Percentiles rank a stretch among this genome's conserved stretches.
Evolutionary conservation across 345 rosid species (phyloP).

Genomic region (Bruguiera gymnorhiza): DNA sequence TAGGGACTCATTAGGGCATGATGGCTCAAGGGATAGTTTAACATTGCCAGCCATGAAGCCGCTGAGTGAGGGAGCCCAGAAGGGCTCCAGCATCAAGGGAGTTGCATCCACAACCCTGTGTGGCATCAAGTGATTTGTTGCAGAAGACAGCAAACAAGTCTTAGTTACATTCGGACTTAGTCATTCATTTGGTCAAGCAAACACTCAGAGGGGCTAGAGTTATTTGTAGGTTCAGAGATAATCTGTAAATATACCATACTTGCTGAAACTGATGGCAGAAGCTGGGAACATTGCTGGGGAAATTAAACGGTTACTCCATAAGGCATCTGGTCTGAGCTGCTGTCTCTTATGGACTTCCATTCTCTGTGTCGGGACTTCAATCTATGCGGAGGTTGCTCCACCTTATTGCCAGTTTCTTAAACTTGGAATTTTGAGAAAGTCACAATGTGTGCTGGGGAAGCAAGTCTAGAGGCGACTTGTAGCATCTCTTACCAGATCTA

Average conservation of each 20-base stretch:
- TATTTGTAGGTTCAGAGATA: slow-evolving; percentile 8
- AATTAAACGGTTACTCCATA: slow-evolving; percentile 32
- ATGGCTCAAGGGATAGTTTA: slow-evolving; percentile 13
- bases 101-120: slow-evolving; percentile 23
- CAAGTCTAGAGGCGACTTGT: not conserved
- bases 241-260: slow-evolving; percentile 26
- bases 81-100: slow-evolving; percentile 5
- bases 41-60: slow-evolving; percentile 13
- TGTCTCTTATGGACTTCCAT: not conserved
- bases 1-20: slow-evolving; percentile 15
- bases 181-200: slow-evolving; percentile 32
- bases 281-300: not conserved
- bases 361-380: no score
- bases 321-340: slow-evolving; percentile 16
- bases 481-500: slow-evolving; percentile 15
- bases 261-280: slow-evolving; percentile 24
- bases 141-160: slow-evolving; percentile 11
- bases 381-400: slow-evolving; percentile 11
- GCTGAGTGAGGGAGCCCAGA: slow-evolving; percentile 15
- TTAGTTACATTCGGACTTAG: slow-evolving; percentile 26
- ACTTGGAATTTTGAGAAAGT: not conserved
- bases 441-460: not conserved
- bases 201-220: slow-evolving; percentile 11
- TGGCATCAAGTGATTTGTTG: slow-evolving; percentile 23
- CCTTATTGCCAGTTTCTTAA: slow-evolving; percentile 1